Percentiles rank a stretch among this genome's conserved stretches.
phyloP scores from a whole-genome alignment of 1,284 basidiomycete genomes.

The Cystobasidium pallidum region DNA sequence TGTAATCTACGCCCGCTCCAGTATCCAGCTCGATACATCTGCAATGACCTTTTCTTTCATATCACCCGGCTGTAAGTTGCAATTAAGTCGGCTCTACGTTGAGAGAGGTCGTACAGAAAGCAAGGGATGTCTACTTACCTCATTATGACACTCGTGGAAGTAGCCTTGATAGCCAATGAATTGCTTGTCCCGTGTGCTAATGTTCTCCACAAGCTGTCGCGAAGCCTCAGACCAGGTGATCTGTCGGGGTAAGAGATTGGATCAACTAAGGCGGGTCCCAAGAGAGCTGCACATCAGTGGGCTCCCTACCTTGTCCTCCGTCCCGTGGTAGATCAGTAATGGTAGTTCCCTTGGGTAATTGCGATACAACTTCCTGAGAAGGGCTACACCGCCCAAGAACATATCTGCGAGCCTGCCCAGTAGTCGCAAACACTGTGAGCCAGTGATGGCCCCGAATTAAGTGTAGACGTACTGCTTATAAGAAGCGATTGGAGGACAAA shows the following conservation, averaged over 20 bases:
- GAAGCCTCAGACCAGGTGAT: constrained; percentile 33
- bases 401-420: constrained; percentile 49
- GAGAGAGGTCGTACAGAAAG: too few relatives aligned
- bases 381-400: constrained; percentile 48
- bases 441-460: constrained; percentile 49
- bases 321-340: constrained; percentile 57
- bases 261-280: too few relatives aligned
- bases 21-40: constrained; percentile 39
- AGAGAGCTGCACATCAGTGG: background rate
- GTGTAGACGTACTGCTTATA: constrained; percentile 42
- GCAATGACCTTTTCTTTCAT: constrained; percentile 38
- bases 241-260: background rate
- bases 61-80: constrained; percentile 25
- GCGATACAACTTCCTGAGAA: constrained; percentile 53
- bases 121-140: constrained; percentile 5
- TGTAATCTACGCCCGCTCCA: background rate
- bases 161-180: constrained; percentile 41
- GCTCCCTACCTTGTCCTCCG: constrained; percentile 53
- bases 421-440: constrained; percentile 40
- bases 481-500: constrained; percentile 52
- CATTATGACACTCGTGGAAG: constrained; percentile 43
- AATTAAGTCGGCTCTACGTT: background rate
- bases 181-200: constrained; percentile 36
- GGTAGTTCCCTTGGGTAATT: constrained; percentile 55
- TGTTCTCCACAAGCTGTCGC: constrained; percentile 40